A percentile compares a stretch with the other conserved stretches of the same genome.
Conservation (phyloP, 345 rosid genomes). For the Gossypium longicalyx region DNA sequence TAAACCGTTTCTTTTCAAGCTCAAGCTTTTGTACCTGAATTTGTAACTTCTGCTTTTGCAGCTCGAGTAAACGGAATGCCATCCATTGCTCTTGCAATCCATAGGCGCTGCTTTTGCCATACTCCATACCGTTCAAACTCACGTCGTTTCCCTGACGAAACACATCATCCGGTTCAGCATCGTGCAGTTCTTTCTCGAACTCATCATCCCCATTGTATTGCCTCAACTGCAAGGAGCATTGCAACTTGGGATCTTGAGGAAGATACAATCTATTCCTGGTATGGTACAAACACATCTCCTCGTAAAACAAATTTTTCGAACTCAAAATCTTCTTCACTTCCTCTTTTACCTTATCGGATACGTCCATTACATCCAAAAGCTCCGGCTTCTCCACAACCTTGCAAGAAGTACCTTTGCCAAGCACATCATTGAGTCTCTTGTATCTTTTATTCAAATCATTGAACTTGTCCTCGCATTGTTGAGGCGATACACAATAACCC, state of each 20-base stretch:
- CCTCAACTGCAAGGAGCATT: conserved; percentile 10
- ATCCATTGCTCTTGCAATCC: conserved; percentile 15
- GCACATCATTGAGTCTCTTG: conserved; percentile 24
- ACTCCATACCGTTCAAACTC: not conserved
- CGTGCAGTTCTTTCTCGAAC: conserved; percentile 9
- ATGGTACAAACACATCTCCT: conserved; percentile 29
- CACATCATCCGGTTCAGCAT: not conserved
- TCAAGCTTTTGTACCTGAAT: conserved; percentile 15
- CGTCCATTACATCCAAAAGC: conserved; percentile 18
- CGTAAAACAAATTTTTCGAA: conserved; percentile 24
- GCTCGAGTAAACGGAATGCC: conserved; percentile 8
- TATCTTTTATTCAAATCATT: conserved; percentile 25
- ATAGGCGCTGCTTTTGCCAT: not conserved
- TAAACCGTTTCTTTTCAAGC: conserved; percentile 12
- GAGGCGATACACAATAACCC: conserved; percentile 26
- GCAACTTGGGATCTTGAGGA: conserved; percentile 17
- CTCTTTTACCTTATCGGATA: conserved; percentile 18
- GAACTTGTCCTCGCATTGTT: conserved; percentile 36
- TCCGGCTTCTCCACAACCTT: conserved; percentile 23
- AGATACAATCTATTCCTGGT: conserved; percentile 22
- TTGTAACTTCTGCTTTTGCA: conserved; percentile 19
- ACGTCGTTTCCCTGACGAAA: not conserved
- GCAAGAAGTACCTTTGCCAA: conserved; percentile 24
- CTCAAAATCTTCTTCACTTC: conserved; percentile 23
- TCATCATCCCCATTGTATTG: not conserved